Percentiles rank a stretch among this genome's conserved stretches.
phyloP scores from a whole-genome alignment of 108 stramenopile genomes.

The Skeletonema costatum region DNA sequence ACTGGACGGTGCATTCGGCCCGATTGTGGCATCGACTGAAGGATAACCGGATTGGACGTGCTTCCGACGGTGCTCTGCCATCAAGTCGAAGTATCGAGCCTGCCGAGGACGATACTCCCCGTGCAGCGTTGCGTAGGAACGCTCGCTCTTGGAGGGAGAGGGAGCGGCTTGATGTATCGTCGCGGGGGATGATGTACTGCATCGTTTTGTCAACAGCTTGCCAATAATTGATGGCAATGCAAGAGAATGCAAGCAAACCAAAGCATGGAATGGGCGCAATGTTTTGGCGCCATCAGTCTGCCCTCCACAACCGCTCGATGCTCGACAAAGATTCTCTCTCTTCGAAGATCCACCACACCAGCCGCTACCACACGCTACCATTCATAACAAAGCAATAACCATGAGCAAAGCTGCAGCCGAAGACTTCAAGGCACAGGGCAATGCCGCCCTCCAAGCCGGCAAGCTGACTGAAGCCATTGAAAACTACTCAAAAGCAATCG shows the following conservation, averaged over 20 bases:
- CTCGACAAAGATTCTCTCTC: constrained; percentile 11
- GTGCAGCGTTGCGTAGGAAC: constrained; percentile 70
- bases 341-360: neutral
- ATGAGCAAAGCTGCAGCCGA: constrained; percentile 47
- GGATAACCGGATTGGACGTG: constrained; percentile 69
- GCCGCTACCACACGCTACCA: neutral
- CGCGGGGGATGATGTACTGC: constrained; percentile 57
- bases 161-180: constrained; percentile 60
- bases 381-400: neutral
- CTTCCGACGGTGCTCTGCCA: constrained; percentile 64
- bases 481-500: constrained; percentile 95
- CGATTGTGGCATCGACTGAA: constrained; percentile 70
- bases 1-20: constrained; percentile 78
- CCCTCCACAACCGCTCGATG: neutral
- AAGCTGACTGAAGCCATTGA: constrained; percentile 94
- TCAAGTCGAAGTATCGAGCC: constrained; percentile 57
- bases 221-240: neutral
- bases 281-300: neutral
- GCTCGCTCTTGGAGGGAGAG: constrained; percentile 71
- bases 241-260: neutral
- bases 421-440: constrained; percentile 46
- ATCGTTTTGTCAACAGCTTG: constrained; percentile 4
- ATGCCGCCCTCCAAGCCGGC: constrained; percentile 84
- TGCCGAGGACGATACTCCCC: constrained; percentile 8
- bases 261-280: no score